Evolutionary conservation across 345 rosid species (phyloP).

Genomic region (Nasturtium officinale): DNA sequence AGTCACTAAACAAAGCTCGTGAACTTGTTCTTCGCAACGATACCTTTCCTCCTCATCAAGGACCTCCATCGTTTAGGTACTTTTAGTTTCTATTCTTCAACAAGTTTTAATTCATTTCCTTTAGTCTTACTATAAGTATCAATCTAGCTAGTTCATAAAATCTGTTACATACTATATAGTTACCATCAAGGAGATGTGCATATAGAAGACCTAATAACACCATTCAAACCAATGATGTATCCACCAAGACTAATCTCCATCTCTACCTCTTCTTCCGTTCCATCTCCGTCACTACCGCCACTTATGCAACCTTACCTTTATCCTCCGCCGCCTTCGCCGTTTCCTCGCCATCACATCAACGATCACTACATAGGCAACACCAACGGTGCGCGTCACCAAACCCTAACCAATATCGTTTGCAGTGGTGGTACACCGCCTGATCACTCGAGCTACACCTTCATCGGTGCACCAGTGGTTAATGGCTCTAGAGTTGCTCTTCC

Average conservation of each 20-base stretch:
- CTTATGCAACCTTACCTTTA: slow-evolving; percentile 49
- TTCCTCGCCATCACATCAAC: slow-evolving; percentile 43
- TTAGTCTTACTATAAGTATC: slow-evolving; percentile 7
- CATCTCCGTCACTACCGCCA: slow-evolving; percentile 43
- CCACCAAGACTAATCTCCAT: slow-evolving; percentile 56
- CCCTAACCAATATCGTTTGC: slow-evolving; percentile 33
- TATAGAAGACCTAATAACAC: slow-evolving; percentile 54
- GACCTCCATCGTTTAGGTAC: slow-evolving; percentile 53
- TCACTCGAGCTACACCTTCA: slow-evolving; percentile 43
- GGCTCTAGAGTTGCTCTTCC: slow-evolving; percentile 21
- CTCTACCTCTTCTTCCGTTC: slow-evolving; percentile 37
- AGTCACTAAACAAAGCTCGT: slow-evolving; percentile 96
- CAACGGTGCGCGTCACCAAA: slow-evolving; percentile 41
- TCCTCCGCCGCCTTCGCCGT: slow-evolving; percentile 49
- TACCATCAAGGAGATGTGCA: slow-evolving; percentile 50
- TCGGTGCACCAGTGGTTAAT: slow-evolving; percentile 46
- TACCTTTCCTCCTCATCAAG: slow-evolving; percentile 55
- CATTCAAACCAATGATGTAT: slow-evolving; percentile 57
- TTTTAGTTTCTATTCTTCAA: not conserved
- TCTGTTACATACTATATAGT: slow-evolving; percentile 45
- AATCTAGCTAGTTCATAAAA: not conserved
- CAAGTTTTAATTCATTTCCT: not conserved
- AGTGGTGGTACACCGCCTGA: slow-evolving; percentile 20
- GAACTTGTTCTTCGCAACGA: slow-evolving; percentile 88
- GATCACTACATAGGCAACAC: slow-evolving; percentile 73